These are phyloP conservation scores for Cladosporium sp. DNA, from an alignment of 2,329 filamentous ascomycete species.

Conservation along the genomic window DNA sequence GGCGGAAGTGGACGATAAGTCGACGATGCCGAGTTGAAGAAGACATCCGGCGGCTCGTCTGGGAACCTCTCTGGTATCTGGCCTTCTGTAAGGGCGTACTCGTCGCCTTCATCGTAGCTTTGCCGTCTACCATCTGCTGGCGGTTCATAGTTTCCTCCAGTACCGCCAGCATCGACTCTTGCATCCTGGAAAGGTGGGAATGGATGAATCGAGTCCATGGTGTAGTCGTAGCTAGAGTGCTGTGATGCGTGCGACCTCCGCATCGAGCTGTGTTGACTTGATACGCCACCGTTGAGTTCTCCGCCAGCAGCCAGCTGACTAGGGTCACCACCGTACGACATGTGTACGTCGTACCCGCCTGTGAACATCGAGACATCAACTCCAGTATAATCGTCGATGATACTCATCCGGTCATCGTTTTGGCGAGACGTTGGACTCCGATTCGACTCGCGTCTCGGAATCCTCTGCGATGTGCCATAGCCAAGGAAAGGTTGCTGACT, in stretches of 20 bases:
- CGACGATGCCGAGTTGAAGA: slow-evolving; percentile 82
- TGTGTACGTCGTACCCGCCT: slow-evolving; percentile 65
- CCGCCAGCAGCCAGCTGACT: slow-evolving; percentile 41
- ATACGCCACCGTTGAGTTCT: slow-evolving; percentile 38
- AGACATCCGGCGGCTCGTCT: slow-evolving; percentile 78
- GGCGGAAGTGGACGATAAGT: slow-evolving; percentile 61
- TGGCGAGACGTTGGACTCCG: slow-evolving; percentile 21
- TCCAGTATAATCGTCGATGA: slow-evolving; percentile 65
- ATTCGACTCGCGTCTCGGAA: slow-evolving; percentile 34
- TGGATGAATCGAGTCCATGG: slow-evolving; percentile 54
- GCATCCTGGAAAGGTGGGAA: slow-evolving; percentile 62
- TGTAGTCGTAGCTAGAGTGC: slow-evolving; percentile 41
- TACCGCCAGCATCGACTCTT: slow-evolving; percentile 82
- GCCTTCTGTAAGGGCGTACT: slow-evolving; percentile 54
- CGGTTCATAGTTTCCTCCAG: slow-evolving; percentile 82
- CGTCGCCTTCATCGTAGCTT: slow-evolving; percentile 93
- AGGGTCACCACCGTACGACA: slow-evolving; percentile 60
- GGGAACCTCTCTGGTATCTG: slow-evolving; percentile 39
- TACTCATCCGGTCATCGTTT: slow-evolving; percentile 53
- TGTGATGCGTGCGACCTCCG: slow-evolving; percentile 46
- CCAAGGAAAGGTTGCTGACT: slow-evolving; percentile 51
- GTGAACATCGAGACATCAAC: slow-evolving; percentile 75
- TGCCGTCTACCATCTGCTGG: slow-evolving; percentile 63
- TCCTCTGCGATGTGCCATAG: slow-evolving; percentile 38
- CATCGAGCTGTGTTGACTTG: slow-evolving; percentile 47